Base-by-base conservation (phyloP, 805 yeast genomes). In the Hermanozyma aechmeae region DNA sequence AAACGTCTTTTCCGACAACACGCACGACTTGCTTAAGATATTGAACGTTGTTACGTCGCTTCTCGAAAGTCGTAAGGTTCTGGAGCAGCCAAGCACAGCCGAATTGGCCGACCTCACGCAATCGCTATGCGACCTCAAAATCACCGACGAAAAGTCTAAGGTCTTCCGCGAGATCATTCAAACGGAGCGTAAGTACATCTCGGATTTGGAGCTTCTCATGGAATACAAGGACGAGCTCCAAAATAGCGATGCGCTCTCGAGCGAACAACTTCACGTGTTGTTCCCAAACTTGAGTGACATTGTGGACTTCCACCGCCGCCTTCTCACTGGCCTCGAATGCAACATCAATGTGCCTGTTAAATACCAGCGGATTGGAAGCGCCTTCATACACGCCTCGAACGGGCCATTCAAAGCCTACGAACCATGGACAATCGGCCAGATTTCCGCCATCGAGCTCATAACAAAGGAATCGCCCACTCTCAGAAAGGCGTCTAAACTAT, bases 381-480 rank as follows among this genome's bases (percentile, higher is more conserved):
- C 87, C 2, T 89, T 92, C 51, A 66, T 82, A 35, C 93, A 80
- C 52, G 83, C 92, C 8, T 82, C 87, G 19, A 54, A 61, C 17
- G 74, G 76, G 21, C 89, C 86, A 16, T 92, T 92, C 59, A 78
- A 75, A 38, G 74, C 84, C 7, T 92, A 92, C 55, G 95, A 86
- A 52, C 86, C 95, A 6, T 92, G 95, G 89, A 83, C 96, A 15
- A 68, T 86, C 31, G 89, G 89, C 34, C 96, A 85, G 54, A 74
- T 76, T 41, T 75, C 84, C 3, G 96, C 97, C 2, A 71, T 84
- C 24, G 95, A 84, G 32, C 69, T 85, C 31, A 81, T 92, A 22
- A 63, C 66, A 25, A 70, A 68, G 39, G 85, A 82, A 40, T 68
- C 74, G 4, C 48, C 65, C 4, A 73, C 72, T 41, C 65, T 85